phyloP scores from a whole-genome alignment of 129 eudicot genomes.

The Escallonia herrerae region DNA sequence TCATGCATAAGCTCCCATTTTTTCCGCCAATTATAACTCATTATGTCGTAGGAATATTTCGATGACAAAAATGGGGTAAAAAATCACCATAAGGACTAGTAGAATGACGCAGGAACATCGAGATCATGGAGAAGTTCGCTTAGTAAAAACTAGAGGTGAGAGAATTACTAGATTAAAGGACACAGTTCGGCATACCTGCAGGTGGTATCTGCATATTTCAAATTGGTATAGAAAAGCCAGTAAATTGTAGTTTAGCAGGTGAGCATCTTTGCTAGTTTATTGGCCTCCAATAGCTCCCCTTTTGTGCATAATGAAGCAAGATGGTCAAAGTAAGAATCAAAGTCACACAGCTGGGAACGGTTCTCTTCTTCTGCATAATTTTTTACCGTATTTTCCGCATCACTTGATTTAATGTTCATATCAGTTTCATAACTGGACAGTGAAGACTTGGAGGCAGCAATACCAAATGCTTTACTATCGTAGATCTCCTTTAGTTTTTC shows the following conservation, averaged over 20 bases:
- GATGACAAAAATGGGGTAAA: too few relatives aligned
- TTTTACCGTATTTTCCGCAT: conserved; percentile 10
- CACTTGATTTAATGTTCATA: conserved; percentile 8
- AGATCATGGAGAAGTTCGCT: too few relatives aligned
- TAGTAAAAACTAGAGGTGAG: too few relatives aligned
- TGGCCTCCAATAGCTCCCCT: conserved; percentile 52
- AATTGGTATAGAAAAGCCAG: neutral
- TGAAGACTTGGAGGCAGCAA: conserved; percentile 14
- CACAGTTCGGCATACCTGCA: neutral
- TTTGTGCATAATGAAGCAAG: conserved; percentile 43
- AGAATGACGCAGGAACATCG: too few relatives aligned
- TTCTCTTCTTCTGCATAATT: neutral
- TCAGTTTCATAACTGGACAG: conserved; percentile 23
- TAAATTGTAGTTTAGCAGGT: conserved; percentile 6
- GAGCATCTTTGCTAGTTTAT: conserved; percentile 44
- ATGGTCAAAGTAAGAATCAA: conserved; percentile 32
- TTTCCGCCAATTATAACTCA: too few relatives aligned
- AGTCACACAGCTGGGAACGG: conserved; percentile 12
- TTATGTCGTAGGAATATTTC: too few relatives aligned
- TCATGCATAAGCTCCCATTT: too few relatives aligned
- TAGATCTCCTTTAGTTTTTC: neutral
- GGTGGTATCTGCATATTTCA: neutral
- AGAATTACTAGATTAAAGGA: neutral
- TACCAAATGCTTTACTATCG: too few relatives aligned
- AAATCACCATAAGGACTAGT: too few relatives aligned